Base-by-base conservation (phyloP, 345 rosid genomes). In the Garcia nutans region DNA sequence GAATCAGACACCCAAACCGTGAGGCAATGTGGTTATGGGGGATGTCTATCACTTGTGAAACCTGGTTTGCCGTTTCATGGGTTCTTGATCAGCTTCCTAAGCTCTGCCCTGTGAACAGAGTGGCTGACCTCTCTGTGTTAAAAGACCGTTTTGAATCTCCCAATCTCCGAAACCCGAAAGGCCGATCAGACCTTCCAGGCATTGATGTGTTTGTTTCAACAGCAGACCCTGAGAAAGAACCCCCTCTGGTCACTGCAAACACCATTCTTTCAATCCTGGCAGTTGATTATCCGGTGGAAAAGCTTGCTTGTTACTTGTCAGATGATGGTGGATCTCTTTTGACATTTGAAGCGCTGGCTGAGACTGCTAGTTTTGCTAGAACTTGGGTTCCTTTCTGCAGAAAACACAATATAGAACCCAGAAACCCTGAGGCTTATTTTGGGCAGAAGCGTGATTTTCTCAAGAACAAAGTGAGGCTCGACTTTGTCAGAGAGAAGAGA, bases 61-160 rank as follows among this genome's bases (percentile, higher is more conserved):
- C 89, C 56, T 91, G 93, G 97, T 91, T 91, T 85, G 93, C 92
- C n/a, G 31, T 88, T 44, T 91, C 96, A 45, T 91, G 96, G 92
- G 68, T 91, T 42, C 88, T 91, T 42, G 93, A 91, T 52, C 96
- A 89, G 86, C 90, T 89, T 45, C 93, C 92, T 10, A 91, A 91
- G 78, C 96, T 91, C 69, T 91, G 93, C 77, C 96, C 93, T 8
- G 93, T 91, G 22, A 88, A 87, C 82, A 85, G 96, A 83, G 54
- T 86, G 52, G 88, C 90, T n/a, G 91, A 89, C 82, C 89, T 91
- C 55, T 56, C 86, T 65, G 90, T 91, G 62, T 86, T 91, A 0
- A 87, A 88, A 68, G 85, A 88, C 17, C 86, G 93, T 5, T 88
- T 88, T 54, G 93, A 89, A 75, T 89, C 92, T 26, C 92, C 97